phyloP scores from a whole-genome alignment of 176 grass and related monocot species.

The Aegilops tauschii region DNA sequence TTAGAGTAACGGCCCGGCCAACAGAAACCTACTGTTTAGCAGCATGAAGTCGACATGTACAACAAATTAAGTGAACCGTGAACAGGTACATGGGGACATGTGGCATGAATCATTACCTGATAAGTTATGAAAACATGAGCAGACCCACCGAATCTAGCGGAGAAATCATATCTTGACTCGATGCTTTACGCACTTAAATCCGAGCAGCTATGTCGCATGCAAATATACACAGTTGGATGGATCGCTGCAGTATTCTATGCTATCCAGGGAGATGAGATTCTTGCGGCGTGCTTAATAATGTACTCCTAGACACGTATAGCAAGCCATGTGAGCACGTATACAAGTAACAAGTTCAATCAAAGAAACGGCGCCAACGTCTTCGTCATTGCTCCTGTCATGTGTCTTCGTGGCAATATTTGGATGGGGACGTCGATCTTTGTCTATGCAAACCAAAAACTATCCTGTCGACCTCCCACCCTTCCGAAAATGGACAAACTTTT shows the following conservation, averaged over 20 bases:
- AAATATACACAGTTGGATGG: background rate
- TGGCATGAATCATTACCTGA: background rate
- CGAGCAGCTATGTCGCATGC: background rate
- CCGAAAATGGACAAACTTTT: background rate
- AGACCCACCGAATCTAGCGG: conserved; percentile 33
- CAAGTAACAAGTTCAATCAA: background rate
- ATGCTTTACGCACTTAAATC: background rate
- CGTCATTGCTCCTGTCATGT: background rate
- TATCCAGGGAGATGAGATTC: conserved; percentile 26
- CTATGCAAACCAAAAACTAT: background rate
- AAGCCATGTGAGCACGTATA: conserved; percentile 25
- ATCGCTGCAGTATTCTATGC: conserved; percentile 10
- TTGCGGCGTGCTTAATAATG: background rate
- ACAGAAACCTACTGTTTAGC: background rate
- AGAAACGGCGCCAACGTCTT: background rate
- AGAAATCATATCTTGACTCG: conserved; percentile 1
- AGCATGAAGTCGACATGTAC: background rate
- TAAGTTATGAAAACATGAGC: background rate
- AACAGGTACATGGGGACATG: background rate
- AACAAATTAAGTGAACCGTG: background rate
- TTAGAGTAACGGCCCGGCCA: background rate
- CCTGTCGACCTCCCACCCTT: no score
- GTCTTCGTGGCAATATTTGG: background rate
- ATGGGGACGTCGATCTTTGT: background rate
- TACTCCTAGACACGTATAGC: background rate